Conservation (phyloP, 768 basidiomycete species). For the Amanita molliuscula region DNA sequence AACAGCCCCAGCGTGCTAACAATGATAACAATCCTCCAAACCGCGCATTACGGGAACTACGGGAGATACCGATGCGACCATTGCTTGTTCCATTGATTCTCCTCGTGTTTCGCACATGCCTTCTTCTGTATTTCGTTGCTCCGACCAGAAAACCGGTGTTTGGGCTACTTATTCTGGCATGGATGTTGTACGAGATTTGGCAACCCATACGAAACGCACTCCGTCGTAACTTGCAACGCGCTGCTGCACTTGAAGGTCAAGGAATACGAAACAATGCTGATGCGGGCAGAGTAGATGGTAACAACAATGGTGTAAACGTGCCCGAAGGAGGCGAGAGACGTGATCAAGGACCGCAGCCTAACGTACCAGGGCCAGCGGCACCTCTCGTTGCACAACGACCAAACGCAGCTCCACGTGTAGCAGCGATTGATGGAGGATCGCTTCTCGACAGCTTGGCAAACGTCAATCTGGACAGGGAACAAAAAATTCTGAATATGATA, state of each 20-base stretch:
- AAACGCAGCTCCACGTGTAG: constrained; percentile 5
- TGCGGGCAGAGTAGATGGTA: constrained; percentile 4
- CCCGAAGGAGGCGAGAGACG: constrained; percentile 7
- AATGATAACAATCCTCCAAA: constrained; percentile 23
- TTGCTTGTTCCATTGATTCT: constrained; percentile 57
- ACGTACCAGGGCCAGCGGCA: background rate
- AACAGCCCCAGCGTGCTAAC: constrained; percentile 11
- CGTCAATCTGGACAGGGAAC: constrained; percentile 47
- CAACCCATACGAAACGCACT: constrained; percentile 46
- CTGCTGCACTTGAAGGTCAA: constrained; percentile 21
- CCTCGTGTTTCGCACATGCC: constrained; percentile 54
- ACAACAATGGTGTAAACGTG: constrained; percentile 10
- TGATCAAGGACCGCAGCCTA: constrained; percentile 11
- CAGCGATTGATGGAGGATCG: constrained; percentile 19
- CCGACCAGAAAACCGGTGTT: constrained; percentile 66
- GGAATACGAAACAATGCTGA: constrained; percentile 12
- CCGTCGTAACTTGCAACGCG: constrained; percentile 25
- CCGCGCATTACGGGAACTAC: constrained; percentile 27
- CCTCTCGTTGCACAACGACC: background rate
- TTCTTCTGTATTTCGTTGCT: constrained; percentile 70
- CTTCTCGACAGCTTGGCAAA: constrained; percentile 44
- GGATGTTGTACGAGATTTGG: constrained; percentile 74
- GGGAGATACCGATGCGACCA: constrained; percentile 56
- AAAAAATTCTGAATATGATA: constrained; percentile 30
- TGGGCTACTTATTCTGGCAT: constrained; percentile 51